These are phyloP conservation scores for Rhizopogon salebrosus DNA, from an alignment of 768 basidiomycete species.

Conservation along the genomic window DNA sequence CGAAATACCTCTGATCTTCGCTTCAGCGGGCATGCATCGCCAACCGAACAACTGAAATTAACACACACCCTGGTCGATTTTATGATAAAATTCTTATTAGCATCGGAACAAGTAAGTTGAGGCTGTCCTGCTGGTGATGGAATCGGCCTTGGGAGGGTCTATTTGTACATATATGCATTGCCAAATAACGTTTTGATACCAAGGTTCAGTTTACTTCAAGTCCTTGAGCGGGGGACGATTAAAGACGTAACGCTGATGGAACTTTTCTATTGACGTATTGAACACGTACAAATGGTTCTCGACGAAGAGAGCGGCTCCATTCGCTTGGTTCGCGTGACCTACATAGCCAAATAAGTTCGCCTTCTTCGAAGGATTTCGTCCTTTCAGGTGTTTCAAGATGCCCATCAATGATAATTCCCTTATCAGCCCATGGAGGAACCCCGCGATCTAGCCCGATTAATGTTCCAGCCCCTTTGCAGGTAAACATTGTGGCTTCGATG, in stretches of 20 bases:
- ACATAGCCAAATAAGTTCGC: constrained; percentile 18
- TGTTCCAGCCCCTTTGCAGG: constrained; percentile 39
- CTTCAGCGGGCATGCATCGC: constrained; percentile 38
- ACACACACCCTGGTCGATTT: constrained; percentile 2
- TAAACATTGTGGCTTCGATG: constrained; percentile 23
- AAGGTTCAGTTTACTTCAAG: constrained; percentile 14
- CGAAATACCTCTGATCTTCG: constrained; percentile 4
- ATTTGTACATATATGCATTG: constrained; percentile 33
- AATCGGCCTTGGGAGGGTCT: constrained; percentile 2
- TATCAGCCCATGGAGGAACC: constrained; percentile 42
- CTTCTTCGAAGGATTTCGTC: constrained; percentile 17
- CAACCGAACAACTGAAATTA: constrained; percentile 14
- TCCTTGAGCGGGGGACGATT: constrained; percentile 14
- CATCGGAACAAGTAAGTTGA: neutral
- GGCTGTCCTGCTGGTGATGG: constrained; percentile 1
- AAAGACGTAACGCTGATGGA: constrained; percentile 29
- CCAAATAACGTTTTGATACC: constrained; percentile 5
- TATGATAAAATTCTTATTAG: neutral
- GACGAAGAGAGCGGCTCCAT: constrained; percentile 9
- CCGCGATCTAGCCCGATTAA: constrained; percentile 51
- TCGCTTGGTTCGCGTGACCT: constrained; percentile 24
- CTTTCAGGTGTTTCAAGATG: constrained; percentile 7
- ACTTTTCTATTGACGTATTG: constrained; percentile 28
- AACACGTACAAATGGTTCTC: constrained; percentile 22
- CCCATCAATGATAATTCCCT: constrained; percentile 16